Evolutionary conservation across 768 basidiomycete genomes (phyloP), one percentile per base, ranked within the genome.

Genomic region (Agaricus sinodeliciosus): DNA sequence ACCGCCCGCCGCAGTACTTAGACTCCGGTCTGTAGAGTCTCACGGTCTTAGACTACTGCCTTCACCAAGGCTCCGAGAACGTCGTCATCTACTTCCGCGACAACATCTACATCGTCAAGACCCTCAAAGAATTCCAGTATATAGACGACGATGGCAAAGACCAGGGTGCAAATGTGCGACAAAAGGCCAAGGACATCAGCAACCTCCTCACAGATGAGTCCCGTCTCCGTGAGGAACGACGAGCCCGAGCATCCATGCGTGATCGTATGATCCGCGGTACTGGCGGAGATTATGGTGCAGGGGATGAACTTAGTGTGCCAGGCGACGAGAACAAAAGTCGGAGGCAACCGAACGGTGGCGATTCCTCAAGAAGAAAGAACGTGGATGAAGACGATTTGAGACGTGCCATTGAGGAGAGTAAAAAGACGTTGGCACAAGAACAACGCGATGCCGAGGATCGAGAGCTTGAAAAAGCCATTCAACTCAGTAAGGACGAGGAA

Each of bases 1-100:
- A 42, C 26, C 36, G 35, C 39, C 49, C 43, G 48, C 43, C 11
- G 48, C 48, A 49, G 31, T 43, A 22, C 37, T 52, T 13, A 27
- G n/a, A 43, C 22, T 2, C 37, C 12, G 18, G 48, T 18, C 18
- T 12, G 4, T 55, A 92, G 85, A 90, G 90, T 41, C 77, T 99
- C 46, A 97, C 94, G 0, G 80, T 98, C 4, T 82, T 99, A 35
- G 96, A 98, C 69, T 98, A 99, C 64, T 85, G 88, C 52, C 80
- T 99, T 25, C 95, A 98, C 63, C 88, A 93, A 55, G 96, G 96
- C 37, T 94, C 91, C 1, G 96, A 98, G 70, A 97, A 99, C 66
- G 94, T 97, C 18, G 93, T 98, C 55, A 89, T 96, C 63, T 99
- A 99, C 73, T 98, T 98, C 77, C 84, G 84, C 43, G 94, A 99